Conservation (phyloP, 2,329 filamentous ascomycete genomes). For the Aspergillus brunneoviolaceus region DNA sequence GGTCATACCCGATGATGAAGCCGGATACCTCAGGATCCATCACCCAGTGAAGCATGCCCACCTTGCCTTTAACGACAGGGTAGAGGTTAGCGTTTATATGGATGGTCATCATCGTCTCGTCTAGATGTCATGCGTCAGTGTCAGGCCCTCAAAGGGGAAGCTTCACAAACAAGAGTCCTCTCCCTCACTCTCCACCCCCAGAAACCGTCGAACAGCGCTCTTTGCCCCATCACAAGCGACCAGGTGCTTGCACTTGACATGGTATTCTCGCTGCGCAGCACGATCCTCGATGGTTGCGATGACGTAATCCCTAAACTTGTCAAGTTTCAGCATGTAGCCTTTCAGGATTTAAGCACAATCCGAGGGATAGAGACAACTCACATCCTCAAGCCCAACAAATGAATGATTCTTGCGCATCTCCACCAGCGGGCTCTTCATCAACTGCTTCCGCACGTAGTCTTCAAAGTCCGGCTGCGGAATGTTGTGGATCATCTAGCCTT, state of each 20-base stretch:
- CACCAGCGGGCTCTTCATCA: slow-evolving; percentile 21
- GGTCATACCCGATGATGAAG: slow-evolving; percentile 48
- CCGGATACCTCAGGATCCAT: slow-evolving; percentile 45
- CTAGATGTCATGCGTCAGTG: slow-evolving; percentile 18
- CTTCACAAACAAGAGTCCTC: slow-evolving; percentile 41
- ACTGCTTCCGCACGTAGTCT: slow-evolving; percentile 29
- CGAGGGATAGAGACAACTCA: slow-evolving; percentile 10
- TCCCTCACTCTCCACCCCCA: slow-evolving; percentile 42
- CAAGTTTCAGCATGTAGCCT: background rate
- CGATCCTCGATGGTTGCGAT: slow-evolving; percentile 33
- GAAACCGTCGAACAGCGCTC: slow-evolving; percentile 29
- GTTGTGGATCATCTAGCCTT: slow-evolving; percentile 43
- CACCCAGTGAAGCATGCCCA: slow-evolving; percentile 50
- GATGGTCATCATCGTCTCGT: slow-evolving; percentile 51
- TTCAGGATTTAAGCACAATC: no score
- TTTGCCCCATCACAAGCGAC: slow-evolving; percentile 41
- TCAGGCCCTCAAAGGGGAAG: no score
- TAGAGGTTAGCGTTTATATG: slow-evolving; percentile 46
- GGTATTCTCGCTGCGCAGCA: slow-evolving; percentile 20
- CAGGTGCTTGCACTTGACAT: slow-evolving; percentile 33
- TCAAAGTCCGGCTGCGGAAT: slow-evolving; percentile 46
- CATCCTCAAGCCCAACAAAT: slow-evolving; percentile 38
- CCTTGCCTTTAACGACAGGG: slow-evolving; percentile 36
- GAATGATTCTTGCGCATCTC: slow-evolving; percentile 23
- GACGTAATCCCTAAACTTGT: slow-evolving; percentile 25